Evolutionary conservation across 164 flowering plant species (phyloP).

Genomic region (Magnolia sinica): DNA sequence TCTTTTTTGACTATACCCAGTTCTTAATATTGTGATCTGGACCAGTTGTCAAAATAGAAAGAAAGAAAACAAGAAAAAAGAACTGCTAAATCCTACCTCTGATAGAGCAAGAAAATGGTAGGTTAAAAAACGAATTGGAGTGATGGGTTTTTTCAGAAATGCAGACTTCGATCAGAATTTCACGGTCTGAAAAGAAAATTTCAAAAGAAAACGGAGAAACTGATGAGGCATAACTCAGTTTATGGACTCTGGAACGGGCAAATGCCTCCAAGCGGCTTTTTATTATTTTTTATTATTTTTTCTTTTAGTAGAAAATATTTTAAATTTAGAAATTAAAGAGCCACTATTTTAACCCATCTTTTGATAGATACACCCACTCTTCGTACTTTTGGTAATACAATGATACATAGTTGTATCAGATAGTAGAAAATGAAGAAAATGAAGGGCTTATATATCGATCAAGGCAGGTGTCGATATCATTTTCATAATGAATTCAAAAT

Average conservation of each 20-base stretch:
- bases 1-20: slow-evolving; percentile 2
- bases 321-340: too few species aligned
- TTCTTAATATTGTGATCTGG: slow-evolving; percentile 7
- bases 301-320: neutral
- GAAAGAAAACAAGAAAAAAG: neutral
- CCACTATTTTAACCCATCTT: neutral
- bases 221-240: neutral
- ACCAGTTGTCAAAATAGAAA: slow-evolving; percentile 3
- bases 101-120: neutral
- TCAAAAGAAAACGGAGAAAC: neutral
- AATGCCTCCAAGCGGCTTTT: slow-evolving; percentile 5
- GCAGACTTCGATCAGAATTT: neutral
- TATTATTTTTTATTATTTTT: neutral
- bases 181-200: neutral
- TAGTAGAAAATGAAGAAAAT: too few species aligned
- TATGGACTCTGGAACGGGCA: neutral
- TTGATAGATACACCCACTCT: too few species aligned
- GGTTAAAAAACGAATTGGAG: neutral
- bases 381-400: too few species aligned
- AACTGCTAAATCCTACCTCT: neutral
- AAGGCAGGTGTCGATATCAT: too few species aligned
- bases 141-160: neutral
- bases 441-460: too few species aligned
- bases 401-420: too few species aligned
- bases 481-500: too few species aligned